Base-by-base conservation (phyloP, 106 monocot species). In the Narthecium ossifragum region DNA sequence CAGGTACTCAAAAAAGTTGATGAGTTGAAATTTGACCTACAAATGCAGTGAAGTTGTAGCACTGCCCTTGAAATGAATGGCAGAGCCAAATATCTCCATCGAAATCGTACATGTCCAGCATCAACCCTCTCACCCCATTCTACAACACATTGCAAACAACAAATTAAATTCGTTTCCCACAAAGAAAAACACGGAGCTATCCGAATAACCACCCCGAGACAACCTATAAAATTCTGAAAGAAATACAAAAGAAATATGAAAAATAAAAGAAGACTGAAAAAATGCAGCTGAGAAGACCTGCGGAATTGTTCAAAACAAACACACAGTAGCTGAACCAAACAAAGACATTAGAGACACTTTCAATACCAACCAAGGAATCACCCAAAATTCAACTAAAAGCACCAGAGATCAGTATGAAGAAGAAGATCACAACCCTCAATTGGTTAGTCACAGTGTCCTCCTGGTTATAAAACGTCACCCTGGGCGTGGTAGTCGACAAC, bases 41-140 rank as follows among this genome's bases (percentile, higher is more conserved):
- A 69, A 94, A 94, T 12, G 93, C 93, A 25, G 93, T 90, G 70
- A 94, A 94, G 46, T 94, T 89, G 67, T 70, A 94, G 85, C 93
- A 94, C 58, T 94, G 85, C 30, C 93, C 93, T 36, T 86, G 78
- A 39, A 94, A 77, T 5, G 93, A 94, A 57, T 94, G 93, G 59
- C 93, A 94, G n/a, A 94, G 83, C 93, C 93, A 94, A 13, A 94
- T 56, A 63, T 94, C 93, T 33, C 45, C 82, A 55, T 80, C 75
- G 20, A 94, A 94, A 60, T 90, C 93, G 43, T 94, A 94, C 93
- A 90, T 89, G 59, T 94, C 93, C 49, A 94, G 72, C 93, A 94
- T 94, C 61, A 94, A 60, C 2, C 93, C 93, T 62, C 93, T 73
- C 22, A 85, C 80, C 8, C 93, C 89, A 66, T 94, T 94, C 93